Evolutionary conservation across 2,329 filamentous ascomycete species (phyloP).

Genomic region (Periconia macrospinosa): DNA sequence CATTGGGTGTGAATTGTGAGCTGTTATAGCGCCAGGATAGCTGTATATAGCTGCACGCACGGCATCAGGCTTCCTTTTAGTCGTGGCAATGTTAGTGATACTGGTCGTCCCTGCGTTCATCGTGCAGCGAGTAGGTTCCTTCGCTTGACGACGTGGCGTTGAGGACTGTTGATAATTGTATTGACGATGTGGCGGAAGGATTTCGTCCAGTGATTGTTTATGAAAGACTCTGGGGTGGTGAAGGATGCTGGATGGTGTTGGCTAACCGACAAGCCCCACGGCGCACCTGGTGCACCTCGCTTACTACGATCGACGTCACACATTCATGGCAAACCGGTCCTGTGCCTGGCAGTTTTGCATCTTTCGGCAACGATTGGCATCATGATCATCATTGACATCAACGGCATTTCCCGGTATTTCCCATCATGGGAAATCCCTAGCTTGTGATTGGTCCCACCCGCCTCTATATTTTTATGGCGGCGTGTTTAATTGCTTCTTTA

Average conservation of each 20-base stretch:
- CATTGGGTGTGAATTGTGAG: not conserved
- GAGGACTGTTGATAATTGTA: not conserved
- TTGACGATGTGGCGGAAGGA: constrained; percentile 1
- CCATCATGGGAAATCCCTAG: not conserved
- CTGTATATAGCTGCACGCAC: constrained; percentile 8
- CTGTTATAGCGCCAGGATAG: constrained; percentile 29
- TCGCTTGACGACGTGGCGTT: constrained; percentile 1
- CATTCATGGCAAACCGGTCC: not conserved
- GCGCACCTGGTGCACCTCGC: constrained; percentile 5
- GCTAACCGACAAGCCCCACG: constrained; percentile 1
- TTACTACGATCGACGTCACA: constrained; percentile 24
- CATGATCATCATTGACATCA: constrained; percentile 23
- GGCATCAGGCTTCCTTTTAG: not conserved
- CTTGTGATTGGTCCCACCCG: constrained; percentile 9
- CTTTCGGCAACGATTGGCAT: constrained; percentile 19
- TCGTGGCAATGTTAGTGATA: not conserved
- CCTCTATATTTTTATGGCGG: constrained; percentile 8
- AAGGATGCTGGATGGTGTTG: not conserved
- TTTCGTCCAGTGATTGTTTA: not conserved
- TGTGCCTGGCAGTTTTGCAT: constrained; percentile 12
- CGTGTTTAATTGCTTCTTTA: constrained; percentile 1
- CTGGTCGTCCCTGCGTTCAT: not conserved
- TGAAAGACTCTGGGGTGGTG: not conserved
- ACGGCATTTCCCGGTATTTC: not conserved
- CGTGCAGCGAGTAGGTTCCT: not conserved